These are phyloP conservation scores for Cynanchum wilfordii DNA, from an alignment of 257 asterid genomes.

Conservation along the genomic window DNA sequence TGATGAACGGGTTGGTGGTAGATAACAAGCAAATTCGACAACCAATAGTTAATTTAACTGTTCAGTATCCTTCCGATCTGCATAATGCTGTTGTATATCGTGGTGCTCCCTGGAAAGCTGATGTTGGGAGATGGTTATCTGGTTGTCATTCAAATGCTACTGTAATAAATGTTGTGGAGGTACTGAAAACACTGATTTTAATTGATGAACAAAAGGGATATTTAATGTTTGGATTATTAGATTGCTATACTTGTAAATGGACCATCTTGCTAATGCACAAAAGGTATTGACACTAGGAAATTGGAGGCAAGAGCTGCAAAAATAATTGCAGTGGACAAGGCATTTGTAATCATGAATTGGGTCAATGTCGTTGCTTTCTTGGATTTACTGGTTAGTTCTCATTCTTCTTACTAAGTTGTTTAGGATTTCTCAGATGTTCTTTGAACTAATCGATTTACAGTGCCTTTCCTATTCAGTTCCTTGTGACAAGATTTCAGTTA, in stretches of 20 bases:
- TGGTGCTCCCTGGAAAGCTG: conserved; percentile 91
- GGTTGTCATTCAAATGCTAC: conserved; percentile 51
- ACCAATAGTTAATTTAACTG: conserved; percentile 43
- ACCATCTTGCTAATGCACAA: conserved; percentile 16
- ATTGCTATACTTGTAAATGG: neutral
- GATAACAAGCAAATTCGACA: conserved; percentile 17
- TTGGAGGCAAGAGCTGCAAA: conserved; percentile 77
- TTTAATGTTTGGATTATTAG: neutral
- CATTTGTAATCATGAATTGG: conserved; percentile 73
- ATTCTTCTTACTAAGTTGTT: neutral
- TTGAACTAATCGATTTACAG: neutral
- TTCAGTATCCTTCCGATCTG: conserved; percentile 53
- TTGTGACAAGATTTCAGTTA: neutral
- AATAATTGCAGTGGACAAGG: conserved; percentile 80
- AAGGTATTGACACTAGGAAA: conserved; percentile 47
- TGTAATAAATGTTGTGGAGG: conserved; percentile 66
- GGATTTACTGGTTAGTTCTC: conserved; percentile 74
- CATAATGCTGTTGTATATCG: conserved; percentile 66
- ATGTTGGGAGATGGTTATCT: conserved; percentile 84
- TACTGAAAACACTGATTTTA: conserved; percentile 19
- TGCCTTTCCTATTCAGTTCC: neutral
- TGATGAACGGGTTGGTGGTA: conserved; percentile 18
- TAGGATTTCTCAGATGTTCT: conserved; percentile 1
- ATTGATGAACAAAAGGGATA: neutral
- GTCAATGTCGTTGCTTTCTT: conserved; percentile 91